Evolutionary conservation across 2,329 filamentous ascomycete genomes (phyloP).

Genomic region (Cladosporium sp.): DNA sequence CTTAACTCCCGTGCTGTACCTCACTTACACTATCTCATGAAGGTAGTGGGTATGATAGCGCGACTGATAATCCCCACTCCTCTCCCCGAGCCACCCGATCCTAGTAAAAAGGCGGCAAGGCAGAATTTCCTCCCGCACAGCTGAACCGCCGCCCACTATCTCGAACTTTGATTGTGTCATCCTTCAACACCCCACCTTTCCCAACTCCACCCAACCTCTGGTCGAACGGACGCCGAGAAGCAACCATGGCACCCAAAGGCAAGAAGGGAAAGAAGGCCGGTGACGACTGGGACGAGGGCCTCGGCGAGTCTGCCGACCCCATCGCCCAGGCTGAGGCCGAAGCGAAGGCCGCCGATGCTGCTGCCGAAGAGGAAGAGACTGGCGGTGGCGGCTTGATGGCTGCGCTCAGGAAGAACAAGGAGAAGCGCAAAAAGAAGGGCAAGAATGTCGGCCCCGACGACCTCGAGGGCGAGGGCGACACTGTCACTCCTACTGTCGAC

Average conservation of each 20-base stretch:
- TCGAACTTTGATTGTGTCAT: slow-evolving; percentile 9
- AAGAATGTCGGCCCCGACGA: slow-evolving; percentile 67
- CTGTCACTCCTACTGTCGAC: slow-evolving; percentile 43
- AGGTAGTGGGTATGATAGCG: slow-evolving; percentile 1
- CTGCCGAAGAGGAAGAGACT: slow-evolving; percentile 52
- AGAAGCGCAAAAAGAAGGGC: slow-evolving; percentile 88
- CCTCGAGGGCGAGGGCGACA: slow-evolving; percentile 65
- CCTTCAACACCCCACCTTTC: slow-evolving; percentile 13
- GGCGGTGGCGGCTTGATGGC: slow-evolving; percentile 52
- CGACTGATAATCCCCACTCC: not conserved
- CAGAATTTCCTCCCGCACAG: slow-evolving; percentile 20
- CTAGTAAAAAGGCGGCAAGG: slow-evolving; percentile 26
- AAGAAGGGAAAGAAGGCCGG: slow-evolving; percentile 83
- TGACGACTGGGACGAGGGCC: slow-evolving; percentile 92
- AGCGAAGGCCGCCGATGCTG: slow-evolving; percentile 48
- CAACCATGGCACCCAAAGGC: slow-evolving; percentile 84
- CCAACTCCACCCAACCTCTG: slow-evolving; percentile 4
- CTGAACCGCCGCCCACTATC: slow-evolving; percentile 2
- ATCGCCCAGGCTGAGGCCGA: slow-evolving; percentile 51
- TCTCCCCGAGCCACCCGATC: slow-evolving; percentile 12
- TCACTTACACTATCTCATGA: not conserved
- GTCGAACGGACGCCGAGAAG: slow-evolving; percentile 14
- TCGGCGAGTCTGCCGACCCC: slow-evolving; percentile 74
- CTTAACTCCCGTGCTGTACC: not conserved
- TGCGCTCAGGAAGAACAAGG: slow-evolving; percentile 56